Evolutionary conservation across 1,284 basidiomycete species (phyloP).

Genomic region (Termitomyces sp.): DNA sequence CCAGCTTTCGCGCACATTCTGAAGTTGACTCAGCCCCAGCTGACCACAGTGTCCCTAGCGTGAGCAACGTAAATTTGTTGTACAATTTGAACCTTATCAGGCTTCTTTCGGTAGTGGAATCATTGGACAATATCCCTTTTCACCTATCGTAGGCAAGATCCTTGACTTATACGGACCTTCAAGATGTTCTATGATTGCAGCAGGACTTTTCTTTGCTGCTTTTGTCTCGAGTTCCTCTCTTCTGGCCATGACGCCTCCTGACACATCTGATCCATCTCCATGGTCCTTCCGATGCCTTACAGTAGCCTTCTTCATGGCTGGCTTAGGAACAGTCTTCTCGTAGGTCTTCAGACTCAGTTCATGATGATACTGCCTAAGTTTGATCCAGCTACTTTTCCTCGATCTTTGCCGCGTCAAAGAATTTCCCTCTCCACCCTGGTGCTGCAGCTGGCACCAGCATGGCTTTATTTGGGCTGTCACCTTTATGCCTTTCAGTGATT

Average conservation of each 20-base stretch:
- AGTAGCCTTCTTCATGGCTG: slow-evolving; percentile 55
- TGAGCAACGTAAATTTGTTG: slow-evolving; percentile 10
- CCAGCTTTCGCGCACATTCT: slow-evolving; percentile 52
- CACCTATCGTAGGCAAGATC: slow-evolving; percentile 52
- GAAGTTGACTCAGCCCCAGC: slow-evolving; percentile 66
- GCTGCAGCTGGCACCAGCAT: slow-evolving; percentile 62
- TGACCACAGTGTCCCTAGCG: slow-evolving; percentile 66
- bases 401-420: slow-evolving; percentile 68
- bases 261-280: slow-evolving; percentile 31
- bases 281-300: slow-evolving; percentile 49
- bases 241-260: slow-evolving; percentile 39
- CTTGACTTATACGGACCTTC: slow-evolving; percentile 58
- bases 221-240: slow-evolving; percentile 60
- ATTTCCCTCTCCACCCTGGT: slow-evolving; percentile 59
- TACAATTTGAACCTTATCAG: neutral
- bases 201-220: slow-evolving; percentile 50
- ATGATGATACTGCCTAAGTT: neutral
- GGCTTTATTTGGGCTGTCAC: slow-evolving; percentile 73
- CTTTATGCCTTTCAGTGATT: slow-evolving; percentile 62
- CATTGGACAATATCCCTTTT: slow-evolving; percentile 65
- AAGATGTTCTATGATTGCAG: slow-evolving; percentile 58
- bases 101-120: slow-evolving; percentile 43
- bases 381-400: slow-evolving; percentile 62
- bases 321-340: slow-evolving; percentile 67
- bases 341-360: slow-evolving; percentile 30